These are phyloP conservation scores for Physaria fendleri DNA, from an alignment of 345 rosid genomes.

Conservation along the genomic window DNA sequence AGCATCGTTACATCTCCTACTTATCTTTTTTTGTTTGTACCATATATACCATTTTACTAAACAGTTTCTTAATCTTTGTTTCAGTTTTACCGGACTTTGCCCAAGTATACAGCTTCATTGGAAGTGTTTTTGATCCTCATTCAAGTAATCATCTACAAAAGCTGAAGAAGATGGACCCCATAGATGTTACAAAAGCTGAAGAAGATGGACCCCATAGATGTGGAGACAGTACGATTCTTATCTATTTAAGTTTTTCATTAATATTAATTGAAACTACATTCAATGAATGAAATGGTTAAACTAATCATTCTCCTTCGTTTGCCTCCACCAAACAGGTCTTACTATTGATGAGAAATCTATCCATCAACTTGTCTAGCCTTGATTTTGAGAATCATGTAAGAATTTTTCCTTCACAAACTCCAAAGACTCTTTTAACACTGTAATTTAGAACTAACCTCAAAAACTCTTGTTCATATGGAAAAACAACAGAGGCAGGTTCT, in stretches of 20 bases:
- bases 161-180: conserved; percentile 82
- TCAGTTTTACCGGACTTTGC: conserved; percentile 84
- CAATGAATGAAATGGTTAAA: background rate
- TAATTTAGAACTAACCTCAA: background rate
- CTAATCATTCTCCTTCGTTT: conserved; percentile 16
- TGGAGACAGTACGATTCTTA: conserved; percentile 63
- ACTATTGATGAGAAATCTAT: conserved; percentile 87
- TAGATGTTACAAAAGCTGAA: conserved; percentile 86
- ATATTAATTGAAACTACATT: background rate
- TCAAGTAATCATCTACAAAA: conserved; percentile 65
- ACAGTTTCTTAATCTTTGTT: conserved; percentile 16
- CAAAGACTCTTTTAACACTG: background rate
- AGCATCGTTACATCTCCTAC: background rate
- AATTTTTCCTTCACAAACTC: conserved; percentile 18
- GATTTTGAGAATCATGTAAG: conserved; percentile 93
- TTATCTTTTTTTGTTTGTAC: background rate
- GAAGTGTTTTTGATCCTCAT: conserved; percentile 77
- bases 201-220: conserved; percentile 85
- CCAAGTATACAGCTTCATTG: conserved; percentile 81
- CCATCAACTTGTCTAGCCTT: conserved; percentile 77
- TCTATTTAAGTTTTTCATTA: conserved; percentile 5
- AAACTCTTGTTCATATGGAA: background rate
- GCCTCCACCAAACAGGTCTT: conserved; percentile 61
- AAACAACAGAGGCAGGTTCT: conserved; percentile 85
- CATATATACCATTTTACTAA: background rate